Evolutionary conservation across 768 basidiomycete genomes (phyloP).

Genomic region (Amanita pseudoporphyria): DNA sequence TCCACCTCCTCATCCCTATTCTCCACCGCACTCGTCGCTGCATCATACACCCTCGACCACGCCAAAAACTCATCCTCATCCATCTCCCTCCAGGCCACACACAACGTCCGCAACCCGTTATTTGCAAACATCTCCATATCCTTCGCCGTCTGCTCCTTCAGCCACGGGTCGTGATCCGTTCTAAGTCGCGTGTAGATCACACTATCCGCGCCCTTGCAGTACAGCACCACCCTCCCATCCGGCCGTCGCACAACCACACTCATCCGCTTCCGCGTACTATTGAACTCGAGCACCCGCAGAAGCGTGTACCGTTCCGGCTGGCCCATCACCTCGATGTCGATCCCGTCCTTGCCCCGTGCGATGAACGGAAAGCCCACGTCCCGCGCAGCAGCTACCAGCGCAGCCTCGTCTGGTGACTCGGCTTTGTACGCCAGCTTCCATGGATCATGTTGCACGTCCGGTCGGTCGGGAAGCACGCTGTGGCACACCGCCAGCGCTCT

Average conservation of each 20-base stretch:
- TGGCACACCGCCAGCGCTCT: slow-evolving; percentile 94
- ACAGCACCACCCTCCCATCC: slow-evolving; percentile 72
- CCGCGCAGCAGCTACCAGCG: slow-evolving; percentile 83
- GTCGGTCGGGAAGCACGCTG: slow-evolving; percentile 74
- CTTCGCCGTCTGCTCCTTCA: slow-evolving; percentile 71
- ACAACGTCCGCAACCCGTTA: slow-evolving; percentile 82
- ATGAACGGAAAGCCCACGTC: slow-evolving; percentile 93
- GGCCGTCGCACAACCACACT: slow-evolving; percentile 83
- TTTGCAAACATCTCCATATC: slow-evolving; percentile 96
- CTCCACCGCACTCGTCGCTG: slow-evolving; percentile 63
- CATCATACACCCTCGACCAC: slow-evolving; percentile 78
- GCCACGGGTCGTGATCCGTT: slow-evolving; percentile 56
- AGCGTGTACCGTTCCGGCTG: slow-evolving; percentile 74
- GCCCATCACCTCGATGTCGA: slow-evolving; percentile 91
- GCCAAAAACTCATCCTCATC: slow-evolving; percentile 74
- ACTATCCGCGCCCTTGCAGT: slow-evolving; percentile 96
- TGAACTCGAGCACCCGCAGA: slow-evolving; percentile 86
- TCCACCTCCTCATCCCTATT: slow-evolving; percentile 91
- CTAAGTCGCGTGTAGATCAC: slow-evolving; percentile 86
- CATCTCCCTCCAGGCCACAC: slow-evolving; percentile 74
- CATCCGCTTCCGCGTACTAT: slow-evolving; percentile 92
- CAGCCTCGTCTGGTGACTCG: slow-evolving; percentile 93
- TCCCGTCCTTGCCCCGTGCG: slow-evolving; percentile 54
- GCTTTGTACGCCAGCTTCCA: slow-evolving; percentile 83
- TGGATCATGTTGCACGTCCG: slow-evolving; percentile 52